These are phyloP conservation scores for Neopestalotiopsis sp. DNA, from an alignment of 2,329 filamentous ascomycete species.

Conservation along the genomic window DNA sequence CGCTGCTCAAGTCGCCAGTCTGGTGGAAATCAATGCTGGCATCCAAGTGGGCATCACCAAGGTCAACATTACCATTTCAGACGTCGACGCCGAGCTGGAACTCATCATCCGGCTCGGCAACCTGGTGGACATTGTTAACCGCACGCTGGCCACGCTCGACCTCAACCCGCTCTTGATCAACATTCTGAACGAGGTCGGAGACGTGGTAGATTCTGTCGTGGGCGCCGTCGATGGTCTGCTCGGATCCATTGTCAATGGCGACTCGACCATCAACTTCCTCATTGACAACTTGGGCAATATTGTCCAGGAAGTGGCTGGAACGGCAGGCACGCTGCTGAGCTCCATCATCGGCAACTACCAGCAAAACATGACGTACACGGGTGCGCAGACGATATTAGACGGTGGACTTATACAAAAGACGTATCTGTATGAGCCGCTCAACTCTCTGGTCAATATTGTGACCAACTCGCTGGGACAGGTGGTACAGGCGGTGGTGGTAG, in stretches of 20 bases:
- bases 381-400: constrained; percentile 36
- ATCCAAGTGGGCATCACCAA: constrained; percentile 53
- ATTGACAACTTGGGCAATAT: constrained; percentile 69
- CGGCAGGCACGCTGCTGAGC: constrained; percentile 48
- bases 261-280: constrained; percentile 57
- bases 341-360: constrained; percentile 63
- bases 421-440: constrained; percentile 51
- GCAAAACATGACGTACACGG: constrained; percentile 23
- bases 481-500: constrained; percentile 46
- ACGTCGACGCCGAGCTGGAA: constrained; percentile 63
- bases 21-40: constrained; percentile 61
- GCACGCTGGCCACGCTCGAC: constrained; percentile 63
- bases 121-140: constrained; percentile 65
- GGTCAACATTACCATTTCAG: constrained; percentile 66
- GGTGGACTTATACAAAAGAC: constrained; percentile 48
- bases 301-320: constrained; percentile 60
- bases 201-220: constrained; percentile 57
- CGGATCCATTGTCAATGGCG: constrained; percentile 62
- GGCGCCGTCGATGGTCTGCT: constrained; percentile 64
- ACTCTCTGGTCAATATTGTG: constrained; percentile 53
- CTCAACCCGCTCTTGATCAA: constrained; percentile 65
- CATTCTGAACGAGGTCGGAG: constrained; percentile 57
- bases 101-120: constrained; percentile 64
- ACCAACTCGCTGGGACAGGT: constrained; percentile 55
- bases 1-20: constrained; percentile 61